phyloP scores from a whole-genome alignment of 495 filamentous ascomycete species.

The Aspergillus kassunensis region DNA sequence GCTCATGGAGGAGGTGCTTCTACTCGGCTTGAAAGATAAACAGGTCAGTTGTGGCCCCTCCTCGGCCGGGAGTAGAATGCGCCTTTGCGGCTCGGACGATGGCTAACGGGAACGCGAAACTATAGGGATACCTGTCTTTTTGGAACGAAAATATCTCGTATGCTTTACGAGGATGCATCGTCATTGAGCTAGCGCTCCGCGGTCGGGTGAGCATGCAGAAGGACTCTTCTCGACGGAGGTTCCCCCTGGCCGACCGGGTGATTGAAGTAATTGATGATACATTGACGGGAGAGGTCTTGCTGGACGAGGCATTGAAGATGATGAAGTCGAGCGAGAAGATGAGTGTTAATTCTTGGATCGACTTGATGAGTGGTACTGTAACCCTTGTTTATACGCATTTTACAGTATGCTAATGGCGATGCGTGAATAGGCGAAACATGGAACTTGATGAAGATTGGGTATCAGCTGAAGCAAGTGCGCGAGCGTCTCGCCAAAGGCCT shows the following conservation, averaged over 20 bases:
- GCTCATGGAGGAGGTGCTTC: conserved; percentile 94
- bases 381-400: not conserved
- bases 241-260: conserved; percentile 84
- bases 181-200: conserved; percentile 92
- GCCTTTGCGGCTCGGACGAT: not conserved
- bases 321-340: conserved; percentile 99
- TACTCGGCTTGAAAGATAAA: conserved; percentile 96
- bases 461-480: conserved; percentile 98
- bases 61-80: not conserved
- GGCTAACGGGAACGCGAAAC: conserved; percentile 19
- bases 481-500: conserved; percentile 97
- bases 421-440: conserved; percentile 80
- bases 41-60: conserved; percentile 56
- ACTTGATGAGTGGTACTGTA: conserved; percentile 86
- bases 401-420: conserved; percentile 1
- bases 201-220: conserved; percentile 98
- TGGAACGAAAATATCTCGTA: conserved; percentile 99
- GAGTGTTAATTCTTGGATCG: conserved; percentile 98
- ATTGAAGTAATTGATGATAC: conserved; percentile 98
- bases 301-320: conserved; percentile 99
- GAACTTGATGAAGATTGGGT: conserved; percentile 99
- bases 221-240: conserved; percentile 85
- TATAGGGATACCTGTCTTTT: conserved; percentile 92
- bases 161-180: conserved; percentile 93
- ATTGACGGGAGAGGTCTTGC: conserved; percentile 91